These are phyloP conservation scores for Physaria fendleri DNA, from an alignment of 345 rosid species.

Conservation along the genomic window DNA sequence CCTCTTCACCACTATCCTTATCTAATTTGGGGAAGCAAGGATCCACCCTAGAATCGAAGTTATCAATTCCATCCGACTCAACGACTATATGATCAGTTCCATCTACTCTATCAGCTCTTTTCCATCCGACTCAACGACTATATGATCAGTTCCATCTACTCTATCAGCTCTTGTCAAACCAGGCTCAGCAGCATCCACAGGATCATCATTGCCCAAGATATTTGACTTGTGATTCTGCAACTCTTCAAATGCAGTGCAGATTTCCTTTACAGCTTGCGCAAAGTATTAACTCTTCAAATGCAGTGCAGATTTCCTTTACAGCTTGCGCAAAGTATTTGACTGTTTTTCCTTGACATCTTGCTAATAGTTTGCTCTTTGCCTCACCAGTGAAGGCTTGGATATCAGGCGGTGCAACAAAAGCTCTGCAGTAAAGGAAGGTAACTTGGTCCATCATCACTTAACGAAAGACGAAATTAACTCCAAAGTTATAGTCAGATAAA, in stretches of 20 bases:
- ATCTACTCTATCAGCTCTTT: constrained; percentile 33
- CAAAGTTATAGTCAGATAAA: constrained; percentile 10
- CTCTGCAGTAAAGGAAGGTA: constrained; percentile 44
- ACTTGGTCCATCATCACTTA: not conserved
- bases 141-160: constrained; percentile 21
- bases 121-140: constrained; percentile 33
- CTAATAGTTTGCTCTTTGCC: constrained; percentile 60
- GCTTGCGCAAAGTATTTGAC: constrained; percentile 72
- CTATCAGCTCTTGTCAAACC: constrained; percentile 36
- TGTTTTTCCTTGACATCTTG: constrained; percentile 68
- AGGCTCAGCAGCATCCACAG: constrained; percentile 41
- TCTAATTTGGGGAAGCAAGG: constrained; percentile 27
- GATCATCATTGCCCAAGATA: constrained; percentile 36
- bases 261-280: constrained; percentile 79
- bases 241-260: constrained; percentile 68
- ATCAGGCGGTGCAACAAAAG: constrained; percentile 82
- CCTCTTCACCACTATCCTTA: constrained; percentile 41
- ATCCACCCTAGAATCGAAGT: constrained; percentile 35
- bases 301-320: constrained; percentile 68
- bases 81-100: constrained; percentile 29
- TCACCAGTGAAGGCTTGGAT: constrained; percentile 83
- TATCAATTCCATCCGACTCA: constrained; percentile 29
- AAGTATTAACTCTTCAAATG: constrained; percentile 68
- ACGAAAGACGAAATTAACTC: not conserved
- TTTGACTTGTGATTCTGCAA: constrained; percentile 44